Conservation (phyloP, 2,329 filamentous ascomycete genomes). For the Thielaviopsis populi region DNA sequence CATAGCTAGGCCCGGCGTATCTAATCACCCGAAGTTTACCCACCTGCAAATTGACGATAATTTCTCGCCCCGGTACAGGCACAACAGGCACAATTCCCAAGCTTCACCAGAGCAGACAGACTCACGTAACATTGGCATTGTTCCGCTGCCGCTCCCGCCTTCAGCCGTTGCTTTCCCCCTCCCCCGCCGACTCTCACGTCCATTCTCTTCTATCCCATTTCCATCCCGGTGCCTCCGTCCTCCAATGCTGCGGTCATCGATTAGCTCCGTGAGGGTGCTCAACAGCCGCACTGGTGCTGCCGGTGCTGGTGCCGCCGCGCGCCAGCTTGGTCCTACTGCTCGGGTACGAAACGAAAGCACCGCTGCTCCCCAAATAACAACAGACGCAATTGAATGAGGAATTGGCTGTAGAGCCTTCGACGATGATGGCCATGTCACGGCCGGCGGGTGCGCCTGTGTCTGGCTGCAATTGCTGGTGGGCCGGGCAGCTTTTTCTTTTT, state of each 20-base stretch:
- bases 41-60: conserved; percentile 15
- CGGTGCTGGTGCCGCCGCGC: conserved; percentile 30
- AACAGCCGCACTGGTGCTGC: conserved; percentile 24
- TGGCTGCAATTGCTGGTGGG: background rate
- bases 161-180: background rate
- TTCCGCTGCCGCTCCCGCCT: background rate
- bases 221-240: conserved; percentile 23
- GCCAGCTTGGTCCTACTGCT: conserved; percentile 13
- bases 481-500: background rate
- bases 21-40: conserved; percentile 29
- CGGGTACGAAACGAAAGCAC: conserved; percentile 9
- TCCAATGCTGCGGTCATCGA: conserved; percentile 52
- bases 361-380: background rate
- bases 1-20: background rate
- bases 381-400: background rate
- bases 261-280: conserved; percentile 48
- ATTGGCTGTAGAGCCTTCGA: background rate
- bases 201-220: conserved; percentile 17
- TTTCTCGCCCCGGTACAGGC: conserved; percentile 30
- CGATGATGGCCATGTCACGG: background rate
- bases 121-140: background rate
- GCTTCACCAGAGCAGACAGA: conserved; percentile 11
- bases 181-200: conserved; percentile 7
- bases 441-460: background rate
- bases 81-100: conserved; percentile 32